Conservation (phyloP, 176 grass and related monocot species). For the Oryza glumipatula region DNA sequence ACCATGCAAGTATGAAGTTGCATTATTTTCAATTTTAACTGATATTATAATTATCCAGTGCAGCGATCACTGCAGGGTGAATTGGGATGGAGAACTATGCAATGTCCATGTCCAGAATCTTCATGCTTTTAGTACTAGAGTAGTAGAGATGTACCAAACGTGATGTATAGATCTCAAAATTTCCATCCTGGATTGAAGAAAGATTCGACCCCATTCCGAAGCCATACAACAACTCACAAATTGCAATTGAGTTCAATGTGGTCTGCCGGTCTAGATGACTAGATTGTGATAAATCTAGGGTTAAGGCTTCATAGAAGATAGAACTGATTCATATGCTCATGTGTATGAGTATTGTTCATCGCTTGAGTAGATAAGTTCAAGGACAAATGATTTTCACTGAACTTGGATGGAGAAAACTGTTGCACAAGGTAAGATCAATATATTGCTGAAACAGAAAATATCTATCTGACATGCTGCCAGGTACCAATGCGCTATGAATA, state of each 20-base stretch:
- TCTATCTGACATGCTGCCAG: neutral
- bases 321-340: neutral
- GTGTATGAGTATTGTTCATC: too few species aligned
- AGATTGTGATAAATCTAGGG: neutral
- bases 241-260: neutral
- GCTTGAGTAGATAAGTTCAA: neutral
- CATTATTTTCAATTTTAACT: neutral
- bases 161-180: neutral
- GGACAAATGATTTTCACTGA: neutral
- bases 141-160: neutral
- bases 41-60: neutral
- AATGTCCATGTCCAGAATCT: neutral
- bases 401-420: neutral
- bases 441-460: neutral
- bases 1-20: neutral
- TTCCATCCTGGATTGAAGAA: neutral
- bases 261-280: neutral
- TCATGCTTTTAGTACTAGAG: neutral
- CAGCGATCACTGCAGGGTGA: neutral
- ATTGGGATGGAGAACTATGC: neutral
- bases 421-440: neutral
- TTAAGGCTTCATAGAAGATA: conserved; percentile 13
- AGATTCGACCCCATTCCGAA: neutral
- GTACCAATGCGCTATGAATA: neutral
- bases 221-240: neutral